phyloP scores from a whole-genome alignment of 257 asterid species.

The Ilex aquifolium region DNA sequence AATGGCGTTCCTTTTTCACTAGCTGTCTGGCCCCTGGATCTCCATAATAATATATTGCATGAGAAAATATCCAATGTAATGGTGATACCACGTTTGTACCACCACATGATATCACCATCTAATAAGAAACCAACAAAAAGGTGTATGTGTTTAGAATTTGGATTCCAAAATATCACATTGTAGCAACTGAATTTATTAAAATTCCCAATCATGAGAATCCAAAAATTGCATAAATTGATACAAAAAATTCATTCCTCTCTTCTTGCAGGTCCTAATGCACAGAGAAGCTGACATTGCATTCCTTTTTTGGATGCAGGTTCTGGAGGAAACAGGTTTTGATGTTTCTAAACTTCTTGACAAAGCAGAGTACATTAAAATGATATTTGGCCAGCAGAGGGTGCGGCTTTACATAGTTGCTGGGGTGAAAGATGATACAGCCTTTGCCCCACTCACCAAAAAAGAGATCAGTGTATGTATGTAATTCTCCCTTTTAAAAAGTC shows the following conservation, averaged over 20 bases:
- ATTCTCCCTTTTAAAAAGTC: neutral
- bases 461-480: constrained; percentile 88
- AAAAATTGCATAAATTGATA: neutral
- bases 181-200: no score
- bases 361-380: constrained; percentile 67
- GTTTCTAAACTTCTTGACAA: constrained; percentile 62
- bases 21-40: no score
- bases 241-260: neutral
- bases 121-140: no score
- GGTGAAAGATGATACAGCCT: constrained; percentile 66
- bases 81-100: no score
- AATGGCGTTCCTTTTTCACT: no score
- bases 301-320: constrained; percentile 49
- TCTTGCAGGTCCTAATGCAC: neutral
- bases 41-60: no score
- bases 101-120: no score
- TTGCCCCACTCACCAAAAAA: constrained; percentile 82
- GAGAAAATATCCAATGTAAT: no score
- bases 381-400: constrained; percentile 86
- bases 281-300: constrained; percentile 3
- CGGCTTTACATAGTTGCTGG: constrained; percentile 75
- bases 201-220: no score
- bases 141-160: no score
- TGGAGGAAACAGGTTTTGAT: constrained; percentile 87
- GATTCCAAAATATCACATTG: no score